Evolutionary conservation across 768 basidiomycete species (phyloP).

Genomic region (Macrolepiota albuminosa): DNA sequence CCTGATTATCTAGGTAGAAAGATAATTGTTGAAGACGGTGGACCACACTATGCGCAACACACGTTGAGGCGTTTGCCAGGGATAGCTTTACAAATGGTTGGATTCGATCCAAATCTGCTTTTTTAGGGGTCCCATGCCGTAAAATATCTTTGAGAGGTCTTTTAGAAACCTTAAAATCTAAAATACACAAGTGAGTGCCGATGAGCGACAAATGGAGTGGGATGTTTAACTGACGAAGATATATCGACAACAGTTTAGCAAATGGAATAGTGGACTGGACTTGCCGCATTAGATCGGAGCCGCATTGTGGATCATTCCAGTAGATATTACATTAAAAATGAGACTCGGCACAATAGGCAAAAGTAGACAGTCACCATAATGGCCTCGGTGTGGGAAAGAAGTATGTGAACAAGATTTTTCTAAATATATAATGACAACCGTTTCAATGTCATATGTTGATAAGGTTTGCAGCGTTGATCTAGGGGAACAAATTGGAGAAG

Average conservation of each 20-base stretch:
- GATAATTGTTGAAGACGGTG: not conserved
- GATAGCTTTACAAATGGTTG: not conserved
- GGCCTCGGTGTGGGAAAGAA: slow-evolving; percentile 1
- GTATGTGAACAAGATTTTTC: not conserved
- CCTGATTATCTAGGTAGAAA: not conserved
- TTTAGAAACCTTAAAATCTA: not conserved
- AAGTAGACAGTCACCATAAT: not conserved
- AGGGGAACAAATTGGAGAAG: not conserved
- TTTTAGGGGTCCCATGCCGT: slow-evolving; percentile 3
- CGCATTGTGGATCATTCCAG: not conserved
- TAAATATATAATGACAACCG: not conserved
- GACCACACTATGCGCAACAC: not conserved
- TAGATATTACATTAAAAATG: not conserved
- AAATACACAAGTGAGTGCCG: not conserved
- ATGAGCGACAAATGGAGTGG: not conserved
- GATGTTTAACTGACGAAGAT: not conserved
- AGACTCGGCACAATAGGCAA: not conserved
- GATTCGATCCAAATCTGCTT: not conserved
- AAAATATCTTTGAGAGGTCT: not conserved
- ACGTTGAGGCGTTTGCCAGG: not conserved
- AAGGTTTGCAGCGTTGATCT: not conserved
- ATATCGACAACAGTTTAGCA: not conserved
- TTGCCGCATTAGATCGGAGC: not conserved
- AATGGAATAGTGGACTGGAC: not conserved
- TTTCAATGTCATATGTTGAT: not conserved